phyloP scores from a whole-genome alignment of 2,329 filamentous ascomycete species.

The Calonectria ilicicola region DNA sequence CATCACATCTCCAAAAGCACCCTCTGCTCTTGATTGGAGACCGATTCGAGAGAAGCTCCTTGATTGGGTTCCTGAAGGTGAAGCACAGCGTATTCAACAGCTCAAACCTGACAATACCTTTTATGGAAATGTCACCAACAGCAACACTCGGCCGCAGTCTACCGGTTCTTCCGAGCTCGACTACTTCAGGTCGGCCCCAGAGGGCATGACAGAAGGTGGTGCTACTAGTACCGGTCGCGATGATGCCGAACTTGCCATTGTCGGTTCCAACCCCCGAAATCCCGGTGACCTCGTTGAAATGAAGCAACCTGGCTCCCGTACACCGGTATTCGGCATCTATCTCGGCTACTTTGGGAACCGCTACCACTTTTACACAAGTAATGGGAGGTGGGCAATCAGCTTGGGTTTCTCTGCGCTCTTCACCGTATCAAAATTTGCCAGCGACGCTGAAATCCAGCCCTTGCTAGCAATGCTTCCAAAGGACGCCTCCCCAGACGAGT shows the following conservation, averaged over 20 bases:
- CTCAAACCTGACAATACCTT: slow-evolving; percentile 41
- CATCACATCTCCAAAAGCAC: not conserved
- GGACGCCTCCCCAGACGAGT: slow-evolving; percentile 43
- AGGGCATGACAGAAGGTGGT: slow-evolving; percentile 37
- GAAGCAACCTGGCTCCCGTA: slow-evolving; percentile 53
- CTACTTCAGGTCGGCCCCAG: slow-evolving; percentile 37
- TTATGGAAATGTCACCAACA: slow-evolving; percentile 45
- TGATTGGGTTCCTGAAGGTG: slow-evolving; percentile 30
- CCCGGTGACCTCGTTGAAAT: slow-evolving; percentile 66
- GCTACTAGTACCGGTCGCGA: slow-evolving; percentile 43
- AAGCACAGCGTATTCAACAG: slow-evolving; percentile 5
- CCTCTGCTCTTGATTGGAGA: slow-evolving; percentile 19
- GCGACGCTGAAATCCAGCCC: slow-evolving; percentile 54
- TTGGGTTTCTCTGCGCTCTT: slow-evolving; percentile 60
- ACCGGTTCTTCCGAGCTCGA: slow-evolving; percentile 49
- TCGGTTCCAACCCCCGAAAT: slow-evolving; percentile 41
- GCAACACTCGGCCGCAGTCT: slow-evolving; percentile 47
- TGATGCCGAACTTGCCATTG: slow-evolving; percentile 40
- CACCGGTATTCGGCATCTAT: slow-evolving; percentile 64
- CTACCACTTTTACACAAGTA: slow-evolving; percentile 66
- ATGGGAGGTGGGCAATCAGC: slow-evolving; percentile 62
- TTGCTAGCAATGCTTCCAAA: slow-evolving; percentile 47
- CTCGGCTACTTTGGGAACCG: slow-evolving; percentile 63
- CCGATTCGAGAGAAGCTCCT: slow-evolving; percentile 37
- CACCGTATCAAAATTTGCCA: slow-evolving; percentile 60